Evolutionary conservation across 1,284 basidiomycete species (phyloP).

Genomic region (Rhodotorula sp.): DNA sequence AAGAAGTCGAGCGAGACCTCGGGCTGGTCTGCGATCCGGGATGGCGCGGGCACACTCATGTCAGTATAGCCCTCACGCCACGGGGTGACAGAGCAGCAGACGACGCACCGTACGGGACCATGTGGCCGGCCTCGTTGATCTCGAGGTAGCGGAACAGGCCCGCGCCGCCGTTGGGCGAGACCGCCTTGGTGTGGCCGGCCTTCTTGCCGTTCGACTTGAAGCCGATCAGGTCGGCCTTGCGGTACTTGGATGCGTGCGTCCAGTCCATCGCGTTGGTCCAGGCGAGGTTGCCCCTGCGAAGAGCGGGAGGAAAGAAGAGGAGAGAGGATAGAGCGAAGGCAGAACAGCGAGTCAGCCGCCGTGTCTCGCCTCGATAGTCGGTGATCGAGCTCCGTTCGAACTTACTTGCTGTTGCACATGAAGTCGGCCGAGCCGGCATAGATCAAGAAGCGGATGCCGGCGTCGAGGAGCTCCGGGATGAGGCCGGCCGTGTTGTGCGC

Average conservation of each 20-base stretch:
- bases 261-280: conserved; percentile 39
- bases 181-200: conserved; percentile 23
- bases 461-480: conserved; percentile 71
- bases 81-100: neutral
- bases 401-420: conserved; percentile 62
- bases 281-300: conserved; percentile 29
- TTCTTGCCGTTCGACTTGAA: conserved; percentile 22
- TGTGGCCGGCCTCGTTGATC: conserved; percentile 20
- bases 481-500: conserved; percentile 69
- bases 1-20: conserved; percentile 69
- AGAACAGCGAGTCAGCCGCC: no score
- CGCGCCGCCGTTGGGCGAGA: conserved; percentile 23
- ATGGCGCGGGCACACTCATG: neutral
- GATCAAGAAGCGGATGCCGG: conserved; percentile 72
- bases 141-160: conserved; percentile 31
- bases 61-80: neutral
- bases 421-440: conserved; percentile 76
- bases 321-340: neutral
- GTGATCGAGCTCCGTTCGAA: neutral
- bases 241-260: conserved; percentile 28
- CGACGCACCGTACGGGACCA: conserved; percentile 35
- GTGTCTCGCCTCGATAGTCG: no score
- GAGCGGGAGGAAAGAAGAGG: neutral
- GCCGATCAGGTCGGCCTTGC: conserved; percentile 26
- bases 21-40: conserved; percentile 56